Percentiles rank a stretch among this genome's conserved stretches.
These are phyloP conservation scores for Geranium rotundifolium DNA, from an alignment of 345 rosid genomes.

Conservation along the genomic window DNA sequence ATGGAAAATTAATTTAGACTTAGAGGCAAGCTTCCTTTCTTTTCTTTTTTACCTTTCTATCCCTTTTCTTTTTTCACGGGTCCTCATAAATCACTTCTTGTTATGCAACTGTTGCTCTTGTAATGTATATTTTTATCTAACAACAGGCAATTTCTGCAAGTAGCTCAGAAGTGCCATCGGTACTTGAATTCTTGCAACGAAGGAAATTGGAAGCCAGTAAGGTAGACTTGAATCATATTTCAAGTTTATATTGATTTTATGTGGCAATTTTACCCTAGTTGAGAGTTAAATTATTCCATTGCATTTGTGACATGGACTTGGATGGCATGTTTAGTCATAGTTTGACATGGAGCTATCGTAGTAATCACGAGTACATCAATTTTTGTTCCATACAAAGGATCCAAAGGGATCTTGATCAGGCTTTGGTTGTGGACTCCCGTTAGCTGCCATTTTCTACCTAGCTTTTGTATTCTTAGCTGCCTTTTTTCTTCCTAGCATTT, in stretches of 20 bases:
- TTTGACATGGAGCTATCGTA: no score
- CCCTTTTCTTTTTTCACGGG: neutral
- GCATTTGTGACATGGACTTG: neutral
- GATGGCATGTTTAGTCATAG: neutral
- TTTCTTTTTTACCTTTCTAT: neutral
- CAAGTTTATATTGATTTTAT: neutral
- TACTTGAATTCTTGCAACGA: conserved; percentile 82
- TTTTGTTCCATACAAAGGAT: no score
- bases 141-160: conserved; percentile 87
- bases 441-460: no score
- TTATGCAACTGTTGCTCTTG: neutral
- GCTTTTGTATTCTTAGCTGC: no score
- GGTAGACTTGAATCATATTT: conserved; percentile 31
- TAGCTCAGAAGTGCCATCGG: conserved; percentile 80
- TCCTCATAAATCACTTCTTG: neutral
- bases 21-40: conserved; percentile 52
- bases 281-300: neutral
- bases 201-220: conserved; percentile 84
- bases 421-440: no score
- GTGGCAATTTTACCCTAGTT: neutral
- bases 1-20: conserved; percentile 88
- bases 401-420: no score
- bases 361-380: no score
- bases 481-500: no score
- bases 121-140: conserved; percentile 5